Percentiles rank a stretch among this genome's conserved stretches.
Evolutionary conservation across 306 rosid species (phyloP).

Genomic region (Nissolia schottii): DNA sequence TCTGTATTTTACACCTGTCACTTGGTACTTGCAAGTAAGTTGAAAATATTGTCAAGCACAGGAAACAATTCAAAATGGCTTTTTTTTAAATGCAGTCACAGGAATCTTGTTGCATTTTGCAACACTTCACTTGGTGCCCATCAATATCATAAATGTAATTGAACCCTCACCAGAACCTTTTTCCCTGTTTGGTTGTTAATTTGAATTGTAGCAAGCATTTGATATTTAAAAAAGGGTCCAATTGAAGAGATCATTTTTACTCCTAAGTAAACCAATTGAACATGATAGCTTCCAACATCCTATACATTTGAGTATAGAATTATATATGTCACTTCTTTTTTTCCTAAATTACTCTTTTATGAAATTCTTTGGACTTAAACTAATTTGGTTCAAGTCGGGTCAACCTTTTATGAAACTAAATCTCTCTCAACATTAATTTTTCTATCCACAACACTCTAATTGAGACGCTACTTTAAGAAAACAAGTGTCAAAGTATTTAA

Average conservation of each 20-base stretch:
- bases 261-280: not conserved
- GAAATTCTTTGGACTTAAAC: too few relatives aligned
- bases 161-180: slow-evolving; percentile 34
- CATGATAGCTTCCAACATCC: not conserved
- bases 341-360: too few relatives aligned
- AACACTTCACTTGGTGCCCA: slow-evolving; percentile 13
- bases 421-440: too few relatives aligned
- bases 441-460: too few relatives aligned
- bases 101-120: slow-evolving; percentile 45
- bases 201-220: slow-evolving; percentile 21
- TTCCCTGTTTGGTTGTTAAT: slow-evolving; percentile 27
- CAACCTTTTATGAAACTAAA: too few relatives aligned
- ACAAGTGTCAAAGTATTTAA: too few relatives aligned
- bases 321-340: too few relatives aligned
- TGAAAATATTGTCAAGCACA: not conserved
- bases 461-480: too few relatives aligned
- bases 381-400: too few relatives aligned
- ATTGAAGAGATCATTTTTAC: not conserved
- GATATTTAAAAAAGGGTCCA: not conserved
- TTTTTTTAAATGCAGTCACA: slow-evolving; percentile 64
- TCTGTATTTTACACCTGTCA: slow-evolving; percentile 23
- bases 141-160: slow-evolving; percentile 51
- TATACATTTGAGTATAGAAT: not conserved
- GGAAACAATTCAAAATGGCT: slow-evolving; percentile 13
- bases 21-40: not conserved